These are phyloP conservation scores for Penicillium sp. DNA, from an alignment of 2,329 filamentous ascomycete species.

Conservation along the genomic window DNA sequence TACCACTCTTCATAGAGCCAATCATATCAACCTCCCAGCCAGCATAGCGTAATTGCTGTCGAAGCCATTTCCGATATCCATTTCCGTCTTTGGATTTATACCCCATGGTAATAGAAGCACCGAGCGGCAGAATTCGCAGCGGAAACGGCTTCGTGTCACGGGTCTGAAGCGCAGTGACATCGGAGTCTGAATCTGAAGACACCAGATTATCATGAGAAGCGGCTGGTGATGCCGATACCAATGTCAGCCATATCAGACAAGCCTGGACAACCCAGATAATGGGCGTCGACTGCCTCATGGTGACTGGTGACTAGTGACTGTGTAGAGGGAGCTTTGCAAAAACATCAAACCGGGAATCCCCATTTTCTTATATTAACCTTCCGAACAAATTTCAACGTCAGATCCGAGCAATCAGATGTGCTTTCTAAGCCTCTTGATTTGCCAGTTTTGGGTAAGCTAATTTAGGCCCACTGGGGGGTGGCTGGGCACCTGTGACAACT, in stretches of 20 bases:
- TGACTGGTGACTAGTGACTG: neutral
- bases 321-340: neutral
- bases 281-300: constrained; percentile 9
- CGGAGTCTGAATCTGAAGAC: neutral
- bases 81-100: constrained; percentile 35
- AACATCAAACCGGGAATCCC: neutral
- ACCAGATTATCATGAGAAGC: neutral
- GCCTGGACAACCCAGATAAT: constrained; percentile 8
- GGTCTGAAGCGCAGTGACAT: neutral
- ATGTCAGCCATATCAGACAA: constrained; percentile 7
- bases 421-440: neutral
- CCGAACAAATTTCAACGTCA: neutral
- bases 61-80: constrained; percentile 43
- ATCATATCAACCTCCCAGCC: constrained; percentile 34
- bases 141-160: constrained; percentile 13
- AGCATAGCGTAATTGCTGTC: constrained; percentile 32
- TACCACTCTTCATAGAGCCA: constrained; percentile 25
- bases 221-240: neutral
- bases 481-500: neutral
- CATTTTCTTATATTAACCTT: constrained; percentile 1
- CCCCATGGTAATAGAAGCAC: constrained; percentile 42
- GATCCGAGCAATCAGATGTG: neutral
- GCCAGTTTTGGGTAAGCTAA: neutral
- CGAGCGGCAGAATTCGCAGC: constrained; percentile 30
- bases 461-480: neutral